These are phyloP conservation scores for Parafenestella ontariensis DNA, from an alignment of 2,329 filamentous ascomycete species.

Conservation along the genomic window DNA sequence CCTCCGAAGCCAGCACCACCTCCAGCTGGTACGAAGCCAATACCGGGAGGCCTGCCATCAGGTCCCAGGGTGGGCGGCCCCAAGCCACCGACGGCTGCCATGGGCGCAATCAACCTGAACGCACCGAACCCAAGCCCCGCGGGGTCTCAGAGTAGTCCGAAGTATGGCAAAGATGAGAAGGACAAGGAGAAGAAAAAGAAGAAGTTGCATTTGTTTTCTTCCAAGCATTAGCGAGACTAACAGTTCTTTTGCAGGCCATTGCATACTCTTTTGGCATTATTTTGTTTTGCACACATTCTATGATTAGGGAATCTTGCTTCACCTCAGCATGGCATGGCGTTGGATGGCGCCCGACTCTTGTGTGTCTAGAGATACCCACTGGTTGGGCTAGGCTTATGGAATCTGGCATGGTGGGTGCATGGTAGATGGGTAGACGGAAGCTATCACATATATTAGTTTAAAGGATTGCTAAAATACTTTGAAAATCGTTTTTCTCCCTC, in stretches of 20 bases:
- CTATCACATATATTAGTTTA: background rate
- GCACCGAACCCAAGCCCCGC: conserved; percentile 24
- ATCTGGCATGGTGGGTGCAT: conserved; percentile 4
- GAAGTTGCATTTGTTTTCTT: conserved; percentile 64
- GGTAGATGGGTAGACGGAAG: background rate
- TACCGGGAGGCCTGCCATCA: conserved; percentile 39
- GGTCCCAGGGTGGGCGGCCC: conserved; percentile 35
- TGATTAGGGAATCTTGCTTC: background rate
- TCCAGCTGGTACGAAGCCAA: conserved; percentile 53
- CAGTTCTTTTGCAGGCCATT: conserved; percentile 3
- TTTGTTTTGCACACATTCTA: conserved; percentile 19
- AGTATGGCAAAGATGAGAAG: conserved; percentile 32
- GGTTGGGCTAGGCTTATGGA: conserved; percentile 2
- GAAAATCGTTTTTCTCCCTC: too few relatives aligned
- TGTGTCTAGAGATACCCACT: conserved; percentile 3
- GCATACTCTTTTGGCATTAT: conserved; percentile 14
- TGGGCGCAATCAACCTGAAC: conserved; percentile 44
- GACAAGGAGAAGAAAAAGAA: conserved; percentile 58
- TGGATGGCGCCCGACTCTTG: background rate
- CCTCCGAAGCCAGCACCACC: conserved; percentile 62
- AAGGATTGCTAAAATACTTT: too few relatives aligned
- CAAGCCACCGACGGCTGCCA: conserved; percentile 44
- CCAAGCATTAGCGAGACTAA: conserved; percentile 30
- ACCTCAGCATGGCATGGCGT: conserved; percentile 3
- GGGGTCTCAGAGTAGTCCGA: conserved; percentile 23